A percentile compares a stretch with the other conserved stretches of the same genome.
Evolutionary conservation across 371 early-diverging fungal genomes (phyloP).

Genomic region (Apophysomyces elegans): DNA sequence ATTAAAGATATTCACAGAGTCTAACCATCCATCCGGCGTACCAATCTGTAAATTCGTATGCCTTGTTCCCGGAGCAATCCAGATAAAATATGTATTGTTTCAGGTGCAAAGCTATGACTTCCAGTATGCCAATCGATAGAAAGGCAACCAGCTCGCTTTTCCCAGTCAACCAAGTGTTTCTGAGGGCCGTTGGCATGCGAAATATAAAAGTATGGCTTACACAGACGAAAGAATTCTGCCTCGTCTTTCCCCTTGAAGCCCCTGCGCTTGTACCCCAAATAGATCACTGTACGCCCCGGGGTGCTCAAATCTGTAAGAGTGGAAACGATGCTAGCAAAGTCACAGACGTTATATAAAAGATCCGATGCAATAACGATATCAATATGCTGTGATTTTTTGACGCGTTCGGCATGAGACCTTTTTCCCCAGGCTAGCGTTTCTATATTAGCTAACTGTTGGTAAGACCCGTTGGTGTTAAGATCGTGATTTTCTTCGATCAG

Average conservation of each 20-base stretch:
- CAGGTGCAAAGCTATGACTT: background rate
- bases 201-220: constrained; percentile 25
- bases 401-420: constrained; percentile 13
- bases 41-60: background rate
- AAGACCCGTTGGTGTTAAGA: constrained; percentile 25
- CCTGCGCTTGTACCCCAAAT: constrained; percentile 61
- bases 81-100: background rate
- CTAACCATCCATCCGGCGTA: background rate
- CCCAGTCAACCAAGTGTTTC: constrained; percentile 5
- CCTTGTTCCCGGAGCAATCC: background rate
- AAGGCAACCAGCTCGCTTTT: background rate
- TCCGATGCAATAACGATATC: constrained; percentile 62
- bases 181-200: background rate
- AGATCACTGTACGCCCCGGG: constrained; percentile 41
- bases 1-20: no score
- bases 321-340: constrained; percentile 42
- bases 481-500: constrained; percentile 37
- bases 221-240: constrained; percentile 43
- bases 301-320: constrained; percentile 47
- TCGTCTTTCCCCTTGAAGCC: constrained; percentile 47
- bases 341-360: constrained; percentile 53
- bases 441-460: constrained; percentile 22
- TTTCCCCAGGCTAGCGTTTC: constrained; percentile 39
- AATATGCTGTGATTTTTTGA: constrained; percentile 16
- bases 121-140: background rate